A percentile compares a stretch with the other conserved stretches of the same genome.
phyloP scores from a whole-genome alignment of 345 rosid genomes.

The Arabis alpina region DNA sequence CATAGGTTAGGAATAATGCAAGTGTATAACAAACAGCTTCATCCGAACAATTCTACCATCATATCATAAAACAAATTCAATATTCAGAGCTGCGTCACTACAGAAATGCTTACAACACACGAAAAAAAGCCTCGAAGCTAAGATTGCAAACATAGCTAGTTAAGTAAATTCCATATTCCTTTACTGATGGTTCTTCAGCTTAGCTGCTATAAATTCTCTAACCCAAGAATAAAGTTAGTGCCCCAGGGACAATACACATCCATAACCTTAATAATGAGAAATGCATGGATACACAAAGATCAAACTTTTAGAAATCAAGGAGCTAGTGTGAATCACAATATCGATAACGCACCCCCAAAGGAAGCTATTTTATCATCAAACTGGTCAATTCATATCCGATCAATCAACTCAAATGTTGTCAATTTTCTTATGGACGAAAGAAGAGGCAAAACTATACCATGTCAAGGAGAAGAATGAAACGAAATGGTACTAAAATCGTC shows the following conservation, averaged over 20 bases:
- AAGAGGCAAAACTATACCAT: too few species aligned
- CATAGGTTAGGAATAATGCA: neutral
- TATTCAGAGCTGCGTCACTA: neutral
- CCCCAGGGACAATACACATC: neutral
- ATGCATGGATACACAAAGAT: neutral
- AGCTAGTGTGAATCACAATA: neutral
- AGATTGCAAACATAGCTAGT: slow-evolving; percentile 11
- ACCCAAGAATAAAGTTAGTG: neutral
- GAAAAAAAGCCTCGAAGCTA: neutral
- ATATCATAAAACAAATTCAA: neutral
- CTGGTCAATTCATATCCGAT: slow-evolving; percentile 3
- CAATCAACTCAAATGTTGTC: slow-evolving; percentile 8
- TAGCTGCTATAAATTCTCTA: neutral
- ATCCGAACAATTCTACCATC: neutral
- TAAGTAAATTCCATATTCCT: slow-evolving; percentile 1
- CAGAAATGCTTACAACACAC: neutral
- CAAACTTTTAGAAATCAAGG: neutral
- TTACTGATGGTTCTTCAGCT: neutral
- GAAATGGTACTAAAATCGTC: slow-evolving; percentile 5
- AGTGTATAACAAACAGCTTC: neutral
- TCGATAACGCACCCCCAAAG: neutral
- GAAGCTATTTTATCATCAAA: slow-evolving; percentile 14
- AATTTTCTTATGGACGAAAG: neutral
- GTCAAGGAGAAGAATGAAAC: neutral
- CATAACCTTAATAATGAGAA: neutral